A percentile compares a stretch with the other conserved stretches of the same genome.
Conservation (phyloP, 2,329 filamentous ascomycete genomes). For the Penicillium sp. region DNA sequence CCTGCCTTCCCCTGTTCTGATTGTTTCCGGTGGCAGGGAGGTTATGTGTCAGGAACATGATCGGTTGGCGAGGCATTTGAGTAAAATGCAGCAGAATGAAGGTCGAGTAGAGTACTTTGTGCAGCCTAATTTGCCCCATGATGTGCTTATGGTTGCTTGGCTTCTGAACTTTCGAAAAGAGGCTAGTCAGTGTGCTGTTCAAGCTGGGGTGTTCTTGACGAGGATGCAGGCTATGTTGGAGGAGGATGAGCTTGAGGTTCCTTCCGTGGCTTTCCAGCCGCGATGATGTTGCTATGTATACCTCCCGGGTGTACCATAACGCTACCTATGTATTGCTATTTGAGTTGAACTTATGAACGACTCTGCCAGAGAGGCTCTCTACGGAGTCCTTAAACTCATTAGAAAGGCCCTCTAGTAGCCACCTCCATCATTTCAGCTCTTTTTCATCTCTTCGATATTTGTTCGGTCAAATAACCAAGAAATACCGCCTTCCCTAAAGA, state of each 20-base stretch:
- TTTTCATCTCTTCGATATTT: background rate
- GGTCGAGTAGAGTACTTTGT: conserved; percentile 6
- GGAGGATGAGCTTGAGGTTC: background rate
- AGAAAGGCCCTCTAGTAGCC: background rate
- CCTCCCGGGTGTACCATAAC: background rate
- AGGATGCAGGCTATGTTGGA: background rate
- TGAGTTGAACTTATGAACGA: background rate
- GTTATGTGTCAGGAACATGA: conserved; percentile 10
- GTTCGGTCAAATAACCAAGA: background rate
- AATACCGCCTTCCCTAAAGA: background rate
- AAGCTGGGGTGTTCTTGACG: conserved; percentile 1
- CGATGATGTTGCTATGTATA: background rate
- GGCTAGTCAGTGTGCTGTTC: conserved; percentile 2
- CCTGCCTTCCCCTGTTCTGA: conserved; percentile 1
- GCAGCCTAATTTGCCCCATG: conserved; percentile 3
- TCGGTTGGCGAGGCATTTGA: conserved; percentile 2
- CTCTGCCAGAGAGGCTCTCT: background rate
- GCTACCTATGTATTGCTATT: background rate
- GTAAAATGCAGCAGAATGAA: conserved; percentile 7
- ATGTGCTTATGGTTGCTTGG: conserved; percentile 7
- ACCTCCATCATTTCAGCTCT: background rate
- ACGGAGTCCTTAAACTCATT: background rate
- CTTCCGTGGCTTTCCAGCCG: background rate
- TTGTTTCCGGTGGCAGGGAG: conserved; percentile 5
- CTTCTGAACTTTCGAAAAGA: conserved; percentile 3